A percentile compares a stretch with the other conserved stretches of the same genome.
These are phyloP conservation scores for Lactarius quietus DNA, from an alignment of 768 basidiomycete genomes.

Conservation along the genomic window DNA sequence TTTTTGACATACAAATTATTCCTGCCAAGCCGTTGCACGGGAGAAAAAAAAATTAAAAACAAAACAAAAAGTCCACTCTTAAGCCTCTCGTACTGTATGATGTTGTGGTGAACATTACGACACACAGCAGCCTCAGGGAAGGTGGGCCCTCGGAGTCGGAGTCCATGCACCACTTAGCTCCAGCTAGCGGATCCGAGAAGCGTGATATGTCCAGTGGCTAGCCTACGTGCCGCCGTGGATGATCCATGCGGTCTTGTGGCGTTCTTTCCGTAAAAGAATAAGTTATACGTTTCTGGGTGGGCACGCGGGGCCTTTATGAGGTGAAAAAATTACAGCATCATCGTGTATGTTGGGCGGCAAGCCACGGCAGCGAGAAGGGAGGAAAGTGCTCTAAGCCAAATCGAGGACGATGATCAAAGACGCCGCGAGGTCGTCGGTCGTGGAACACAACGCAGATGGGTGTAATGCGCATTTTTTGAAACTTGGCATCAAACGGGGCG, in stretches of 20 bases:
- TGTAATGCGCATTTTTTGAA: not conserved
- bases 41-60: not conserved
- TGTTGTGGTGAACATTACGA: not conserved
- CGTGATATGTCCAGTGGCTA: not conserved
- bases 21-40: not conserved
- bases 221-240: not conserved
- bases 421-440: not conserved
- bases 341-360: not conserved
- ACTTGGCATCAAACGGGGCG: not conserved
- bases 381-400: not conserved
- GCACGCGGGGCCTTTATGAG: not conserved
- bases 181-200: not conserved
- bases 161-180: not conserved
- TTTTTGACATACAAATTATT: not conserved
- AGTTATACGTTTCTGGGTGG: not conserved
- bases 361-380: not conserved
- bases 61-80: not conserved
- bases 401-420: not conserved
- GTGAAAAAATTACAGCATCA: not conserved
- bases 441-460: not conserved
- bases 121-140: not conserved
- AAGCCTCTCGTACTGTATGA: no score
- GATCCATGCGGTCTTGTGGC: no score
- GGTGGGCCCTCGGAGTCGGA: not conserved
- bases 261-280: not conserved